phyloP scores from a whole-genome alignment of 2,329 filamentous ascomycete species.

The Fusarium newnesense region DNA sequence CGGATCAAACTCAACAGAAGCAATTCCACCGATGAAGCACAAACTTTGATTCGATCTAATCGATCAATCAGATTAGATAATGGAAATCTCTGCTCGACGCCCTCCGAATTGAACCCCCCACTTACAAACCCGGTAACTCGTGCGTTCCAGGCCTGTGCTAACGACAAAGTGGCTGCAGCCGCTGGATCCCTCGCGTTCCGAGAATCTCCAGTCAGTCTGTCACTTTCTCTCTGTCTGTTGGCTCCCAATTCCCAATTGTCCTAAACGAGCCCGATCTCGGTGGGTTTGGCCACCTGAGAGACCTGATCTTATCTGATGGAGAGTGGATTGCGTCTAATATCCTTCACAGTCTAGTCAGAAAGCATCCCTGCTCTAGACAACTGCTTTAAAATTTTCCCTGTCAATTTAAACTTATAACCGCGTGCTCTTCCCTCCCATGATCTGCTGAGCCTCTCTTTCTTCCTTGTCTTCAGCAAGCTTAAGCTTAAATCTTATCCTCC shows the following conservation, averaged over 20 bases:
- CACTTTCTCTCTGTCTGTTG: neutral
- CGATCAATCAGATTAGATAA: slow-evolving; percentile 43
- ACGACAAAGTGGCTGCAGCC: slow-evolving; percentile 30
- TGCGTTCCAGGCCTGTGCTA: slow-evolving; percentile 33
- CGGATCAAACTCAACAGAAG: neutral
- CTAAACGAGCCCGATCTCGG: slow-evolving; percentile 32
- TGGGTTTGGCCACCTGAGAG: slow-evolving; percentile 17
- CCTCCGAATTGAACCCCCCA: slow-evolving; percentile 10
- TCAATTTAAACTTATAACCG: slow-evolving; percentile 10
- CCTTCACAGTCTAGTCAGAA: slow-evolving; percentile 15
- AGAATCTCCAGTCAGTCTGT: slow-evolving; percentile 2
- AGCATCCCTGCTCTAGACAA: slow-evolving; percentile 2
- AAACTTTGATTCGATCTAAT: slow-evolving; percentile 28
- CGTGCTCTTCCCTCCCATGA: neutral
- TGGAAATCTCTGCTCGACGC: slow-evolving; percentile 14
- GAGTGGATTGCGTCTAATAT: slow-evolving; percentile 19
- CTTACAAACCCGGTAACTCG: slow-evolving; percentile 14
- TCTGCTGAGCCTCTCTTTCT: neutral
- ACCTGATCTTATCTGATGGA: slow-evolving; percentile 42
- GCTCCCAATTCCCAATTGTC: neutral
- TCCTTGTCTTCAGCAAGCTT: slow-evolving; percentile 21
- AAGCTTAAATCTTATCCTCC: slow-evolving; percentile 6
- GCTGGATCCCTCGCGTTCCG: slow-evolving; percentile 18
- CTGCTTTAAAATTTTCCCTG: slow-evolving; percentile 12
- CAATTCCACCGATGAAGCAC: neutral